These are phyloP conservation scores for Hexamita inflata DNA, from an alignment of 208 protist genomes.

Conservation along the genomic window DNA sequence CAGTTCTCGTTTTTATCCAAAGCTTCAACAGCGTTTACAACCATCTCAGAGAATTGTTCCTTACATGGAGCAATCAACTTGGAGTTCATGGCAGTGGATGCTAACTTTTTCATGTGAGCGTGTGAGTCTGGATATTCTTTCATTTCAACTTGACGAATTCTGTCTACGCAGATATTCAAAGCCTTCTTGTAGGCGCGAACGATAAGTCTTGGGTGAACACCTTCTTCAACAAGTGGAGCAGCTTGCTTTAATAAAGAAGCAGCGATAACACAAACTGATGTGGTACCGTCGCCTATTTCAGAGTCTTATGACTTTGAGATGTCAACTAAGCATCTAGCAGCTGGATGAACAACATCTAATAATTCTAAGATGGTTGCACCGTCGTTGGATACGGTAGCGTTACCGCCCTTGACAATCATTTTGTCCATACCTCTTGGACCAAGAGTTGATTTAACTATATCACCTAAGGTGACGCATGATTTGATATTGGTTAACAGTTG, in stretches of 20 bases:
- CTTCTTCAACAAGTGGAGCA: conserved; percentile 94
- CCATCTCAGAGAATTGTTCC: conserved; percentile 93
- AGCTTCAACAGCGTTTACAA: conserved; percentile 78
- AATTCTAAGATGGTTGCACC: conserved; percentile 98
- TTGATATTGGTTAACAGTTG: conserved; percentile 99
- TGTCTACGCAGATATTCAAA: conserved; percentile 41
- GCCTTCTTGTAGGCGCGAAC: conserved; percentile 77
- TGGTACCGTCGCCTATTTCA: conserved; percentile 97
- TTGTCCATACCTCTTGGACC: conserved; percentile 99
- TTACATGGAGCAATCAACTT: conserved; percentile 87
- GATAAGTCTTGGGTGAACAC: conserved; percentile 93
- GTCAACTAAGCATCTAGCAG: conserved; percentile 90
- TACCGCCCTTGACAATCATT: conserved; percentile 63
- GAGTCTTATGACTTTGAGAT: conserved; percentile 84
- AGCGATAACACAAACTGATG: conserved; percentile 93
- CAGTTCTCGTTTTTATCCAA: not conserved
- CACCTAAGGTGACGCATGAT: conserved; percentile 72
- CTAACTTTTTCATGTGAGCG: conserved; percentile 70
- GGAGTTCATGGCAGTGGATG: conserved; percentile 91
- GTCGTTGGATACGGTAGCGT: conserved; percentile 93
- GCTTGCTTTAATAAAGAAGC: conserved; percentile 87
- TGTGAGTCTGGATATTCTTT: conserved; percentile 29
- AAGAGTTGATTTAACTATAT: conserved; percentile 71
- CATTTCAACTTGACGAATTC: conserved; percentile 61
- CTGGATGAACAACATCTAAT: conserved; percentile 99